A percentile compares a stretch with the other conserved stretches of the same genome.
Conservation (phyloP, 75 land plant genomes). For the Pinus tabuliformis region DNA sequence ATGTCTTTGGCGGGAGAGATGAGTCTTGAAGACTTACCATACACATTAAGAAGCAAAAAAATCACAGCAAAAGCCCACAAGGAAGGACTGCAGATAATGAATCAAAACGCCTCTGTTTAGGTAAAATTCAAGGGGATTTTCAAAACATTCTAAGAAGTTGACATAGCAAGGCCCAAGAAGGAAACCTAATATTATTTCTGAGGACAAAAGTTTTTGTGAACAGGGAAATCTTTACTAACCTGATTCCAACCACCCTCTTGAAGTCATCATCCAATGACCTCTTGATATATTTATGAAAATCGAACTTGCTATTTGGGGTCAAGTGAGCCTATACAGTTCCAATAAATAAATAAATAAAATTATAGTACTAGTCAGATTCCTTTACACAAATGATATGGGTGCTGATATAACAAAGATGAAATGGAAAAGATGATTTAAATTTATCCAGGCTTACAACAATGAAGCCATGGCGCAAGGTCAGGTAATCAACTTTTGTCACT, state of each 20-base stretch:
- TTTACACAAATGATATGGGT: background rate
- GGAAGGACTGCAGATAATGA: slow-evolving; percentile 12
- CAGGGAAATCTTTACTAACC: slow-evolving; percentile 25
- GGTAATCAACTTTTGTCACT: slow-evolving; percentile 70
- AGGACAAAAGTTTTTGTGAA: background rate
- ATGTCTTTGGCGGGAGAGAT: background rate
- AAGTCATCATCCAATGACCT: slow-evolving; percentile 66
- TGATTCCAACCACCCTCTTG: slow-evolving; percentile 78
- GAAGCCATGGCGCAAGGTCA: slow-evolving; percentile 67
- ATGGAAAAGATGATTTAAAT: background rate
- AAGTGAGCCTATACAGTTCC: slow-evolving; percentile 32
- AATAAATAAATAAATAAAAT: background rate
- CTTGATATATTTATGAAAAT: slow-evolving; percentile 69
- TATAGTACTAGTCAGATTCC: background rate
- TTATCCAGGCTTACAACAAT: slow-evolving; percentile 44
- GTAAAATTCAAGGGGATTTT: no score
- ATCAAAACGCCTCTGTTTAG: background rate
- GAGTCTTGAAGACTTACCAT: slow-evolving; percentile 15
- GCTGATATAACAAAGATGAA: background rate
- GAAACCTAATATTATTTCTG: background rate
- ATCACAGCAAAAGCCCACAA: slow-evolving; percentile 32
- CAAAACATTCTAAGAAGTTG: no score
- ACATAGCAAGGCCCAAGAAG: background rate
- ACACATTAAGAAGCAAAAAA: slow-evolving; percentile 27
- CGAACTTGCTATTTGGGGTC: slow-evolving; percentile 24